A percentile compares a stretch with the other conserved stretches of the same genome.
These are phyloP conservation scores for Jatropha curcas DNA, from an alignment of 345 rosid genomes.

Conservation along the genomic window DNA sequence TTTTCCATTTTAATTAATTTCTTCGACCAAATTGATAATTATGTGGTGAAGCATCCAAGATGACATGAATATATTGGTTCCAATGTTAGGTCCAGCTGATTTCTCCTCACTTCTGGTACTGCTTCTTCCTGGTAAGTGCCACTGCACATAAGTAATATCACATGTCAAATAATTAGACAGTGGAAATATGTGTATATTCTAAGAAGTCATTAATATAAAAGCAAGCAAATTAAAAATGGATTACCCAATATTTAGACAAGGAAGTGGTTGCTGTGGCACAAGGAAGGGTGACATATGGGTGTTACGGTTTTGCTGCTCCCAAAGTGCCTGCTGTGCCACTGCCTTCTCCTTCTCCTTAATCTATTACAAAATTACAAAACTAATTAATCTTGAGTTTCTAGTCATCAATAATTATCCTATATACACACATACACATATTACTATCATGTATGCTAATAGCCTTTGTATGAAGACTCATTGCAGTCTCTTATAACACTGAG, in stretches of 20 bases:
- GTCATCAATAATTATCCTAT: no score
- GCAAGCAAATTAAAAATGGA: neutral
- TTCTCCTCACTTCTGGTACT: slow-evolving; percentile 52
- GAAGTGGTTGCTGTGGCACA: slow-evolving; percentile 45
- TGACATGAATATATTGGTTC: slow-evolving; percentile 56
- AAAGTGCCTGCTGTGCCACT: slow-evolving; percentile 48
- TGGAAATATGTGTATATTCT: no score
- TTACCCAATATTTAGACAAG: slow-evolving; percentile 65
- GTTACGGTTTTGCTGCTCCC: slow-evolving; percentile 57
- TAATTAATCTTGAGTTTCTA: no score
- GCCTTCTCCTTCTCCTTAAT: slow-evolving; percentile 68
- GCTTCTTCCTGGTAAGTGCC: slow-evolving; percentile 58
- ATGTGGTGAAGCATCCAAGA: slow-evolving; percentile 60
- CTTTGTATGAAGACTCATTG: no score
- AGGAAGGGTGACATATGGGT: slow-evolving; percentile 45
- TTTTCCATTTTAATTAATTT: neutral
- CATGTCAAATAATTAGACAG: neutral
- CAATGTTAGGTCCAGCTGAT: slow-evolving; percentile 64
- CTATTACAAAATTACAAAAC: slow-evolving; percentile 24
- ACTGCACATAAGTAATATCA: slow-evolving; percentile 36
- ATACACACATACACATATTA: no score
- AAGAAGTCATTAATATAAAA: no score
- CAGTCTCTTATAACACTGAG: no score
- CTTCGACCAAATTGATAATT: slow-evolving; percentile 13
- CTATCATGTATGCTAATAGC: no score